A percentile compares a stretch with the other conserved stretches of the same genome.
Conservation (phyloP, 768 basidiomycete genomes). For the Mycena sanguinolenta region DNA sequence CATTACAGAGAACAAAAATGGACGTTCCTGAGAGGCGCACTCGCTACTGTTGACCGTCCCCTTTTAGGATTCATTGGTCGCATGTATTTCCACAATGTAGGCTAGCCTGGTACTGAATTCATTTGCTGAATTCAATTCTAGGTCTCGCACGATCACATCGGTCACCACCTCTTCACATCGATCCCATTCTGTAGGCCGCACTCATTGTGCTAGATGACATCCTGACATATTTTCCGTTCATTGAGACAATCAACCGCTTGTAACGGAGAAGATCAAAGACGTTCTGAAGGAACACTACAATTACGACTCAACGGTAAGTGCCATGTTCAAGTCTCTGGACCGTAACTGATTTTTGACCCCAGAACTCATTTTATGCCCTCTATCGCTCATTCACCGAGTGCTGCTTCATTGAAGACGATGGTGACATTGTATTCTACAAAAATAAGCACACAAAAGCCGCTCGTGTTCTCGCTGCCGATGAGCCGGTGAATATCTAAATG, state of each 20-base stretch:
- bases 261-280: constrained; percentile 60
- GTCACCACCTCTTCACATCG: constrained; percentile 72
- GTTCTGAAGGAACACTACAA: constrained; percentile 70
- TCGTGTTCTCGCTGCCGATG: constrained; percentile 23
- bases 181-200: constrained; percentile 66
- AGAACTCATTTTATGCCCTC: constrained; percentile 55
- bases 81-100: constrained; percentile 53
- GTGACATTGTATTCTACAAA: constrained; percentile 68
- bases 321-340: neutral
- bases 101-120: constrained; percentile 44
- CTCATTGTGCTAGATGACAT: neutral
- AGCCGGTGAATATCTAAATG: constrained; percentile 1
- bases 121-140: neutral
- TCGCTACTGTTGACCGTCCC: constrained; percentile 71
- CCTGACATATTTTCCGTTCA: neutral
- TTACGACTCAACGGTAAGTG: constrained; percentile 67
- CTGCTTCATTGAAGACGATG: constrained; percentile 69
- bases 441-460: constrained; percentile 59
- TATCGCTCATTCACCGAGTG: constrained; percentile 74
- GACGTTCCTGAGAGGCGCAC: constrained; percentile 72
- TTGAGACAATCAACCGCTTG: constrained; percentile 64
- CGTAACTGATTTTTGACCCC: neutral
- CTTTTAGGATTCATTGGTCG: constrained; percentile 48
- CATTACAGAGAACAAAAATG: constrained; percentile 73
- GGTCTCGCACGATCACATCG: constrained; percentile 54